Evolutionary conservation across 1,284 basidiomycete genomes (phyloP).

Genomic region (Cryptococcus depauperatus): DNA sequence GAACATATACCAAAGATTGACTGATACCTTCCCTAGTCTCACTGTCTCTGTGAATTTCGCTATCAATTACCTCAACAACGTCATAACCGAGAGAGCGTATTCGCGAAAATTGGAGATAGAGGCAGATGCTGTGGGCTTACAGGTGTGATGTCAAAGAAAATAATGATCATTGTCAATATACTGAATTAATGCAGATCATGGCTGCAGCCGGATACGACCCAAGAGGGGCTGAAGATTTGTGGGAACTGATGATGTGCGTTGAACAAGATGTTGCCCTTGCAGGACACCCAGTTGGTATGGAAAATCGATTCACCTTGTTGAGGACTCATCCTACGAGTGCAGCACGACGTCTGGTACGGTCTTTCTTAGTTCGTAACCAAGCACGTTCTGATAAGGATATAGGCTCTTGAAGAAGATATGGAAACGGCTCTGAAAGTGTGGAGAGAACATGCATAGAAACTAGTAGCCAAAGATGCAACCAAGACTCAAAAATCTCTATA

Average conservation of each 20-base stretch:
- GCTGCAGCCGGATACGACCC: slow-evolving; percentile 49
- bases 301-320: slow-evolving; percentile 43
- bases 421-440: slow-evolving; percentile 44
- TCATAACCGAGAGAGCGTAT: slow-evolving; percentile 48
- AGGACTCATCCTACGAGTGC: slow-evolving; percentile 49
- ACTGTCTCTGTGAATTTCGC: slow-evolving; percentile 47
- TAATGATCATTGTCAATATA: not conserved
- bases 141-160: slow-evolving; percentile 23
- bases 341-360: slow-evolving; percentile 23
- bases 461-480: too few relatives aligned
- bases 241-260: slow-evolving; percentile 49
- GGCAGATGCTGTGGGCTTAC: slow-evolving; percentile 49
- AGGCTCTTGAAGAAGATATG: slow-evolving; percentile 42
- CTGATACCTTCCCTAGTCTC: slow-evolving; percentile 30
- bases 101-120: slow-evolving; percentile 51
- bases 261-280: slow-evolving; percentile 43
- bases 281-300: slow-evolving; percentile 29
- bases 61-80: slow-evolving; percentile 49
- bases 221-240: slow-evolving; percentile 46
- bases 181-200: slow-evolving; percentile 38
- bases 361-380: not conserved
- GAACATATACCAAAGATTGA: not conserved
- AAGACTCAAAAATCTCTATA: too few relatives aligned
- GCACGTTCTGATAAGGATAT: slow-evolving; percentile 2
- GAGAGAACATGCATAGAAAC: slow-evolving; percentile 14